Percentiles rank a stretch among this genome's conserved stretches.
Evolutionary conservation across 176 grass and related monocot species (phyloP).

Genomic region (Triticum monococcum): DNA sequence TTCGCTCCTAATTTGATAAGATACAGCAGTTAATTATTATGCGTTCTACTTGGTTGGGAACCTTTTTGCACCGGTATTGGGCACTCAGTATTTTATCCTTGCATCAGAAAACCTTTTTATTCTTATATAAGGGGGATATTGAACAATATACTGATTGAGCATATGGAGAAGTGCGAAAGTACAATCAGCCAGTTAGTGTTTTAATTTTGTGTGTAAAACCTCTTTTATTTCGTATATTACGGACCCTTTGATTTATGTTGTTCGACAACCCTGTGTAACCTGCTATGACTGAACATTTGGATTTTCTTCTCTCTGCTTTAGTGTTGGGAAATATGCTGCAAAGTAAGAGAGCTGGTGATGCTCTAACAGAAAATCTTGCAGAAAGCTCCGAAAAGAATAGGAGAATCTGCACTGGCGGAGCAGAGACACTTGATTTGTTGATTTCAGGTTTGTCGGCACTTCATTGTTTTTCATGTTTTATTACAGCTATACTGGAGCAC

Average conservation of each 20-base stretch:
- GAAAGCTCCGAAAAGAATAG: not conserved
- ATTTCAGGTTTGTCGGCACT: not conserved
- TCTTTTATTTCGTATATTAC: not conserved
- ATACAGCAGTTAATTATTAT: not conserved
- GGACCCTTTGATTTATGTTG: not conserved
- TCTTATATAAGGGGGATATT: not conserved
- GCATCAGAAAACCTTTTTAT: not conserved
- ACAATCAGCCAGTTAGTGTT: not conserved
- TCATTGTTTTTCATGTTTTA: not conserved
- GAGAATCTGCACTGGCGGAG: not conserved
- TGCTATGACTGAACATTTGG: not conserved
- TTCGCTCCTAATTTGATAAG: not conserved
- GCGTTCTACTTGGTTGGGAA: not conserved
- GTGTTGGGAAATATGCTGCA: not conserved
- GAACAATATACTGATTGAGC: not conserved
- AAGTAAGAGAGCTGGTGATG: not conserved
- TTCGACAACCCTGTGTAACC: not conserved
- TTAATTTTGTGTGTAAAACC: not conserved
- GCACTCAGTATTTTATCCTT: not conserved
- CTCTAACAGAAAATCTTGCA: not conserved
- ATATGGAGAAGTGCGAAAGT: not conserved
- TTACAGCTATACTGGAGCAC: not conserved
- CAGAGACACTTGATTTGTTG: not conserved
- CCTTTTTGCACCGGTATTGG: not conserved
- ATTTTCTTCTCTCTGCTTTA: not conserved